A percentile compares a stretch with the other conserved stretches of the same genome.
phyloP scores from a whole-genome alignment of 2,329 filamentous ascomycete genomes.

The Coniochaeta hoffmannii region DNA sequence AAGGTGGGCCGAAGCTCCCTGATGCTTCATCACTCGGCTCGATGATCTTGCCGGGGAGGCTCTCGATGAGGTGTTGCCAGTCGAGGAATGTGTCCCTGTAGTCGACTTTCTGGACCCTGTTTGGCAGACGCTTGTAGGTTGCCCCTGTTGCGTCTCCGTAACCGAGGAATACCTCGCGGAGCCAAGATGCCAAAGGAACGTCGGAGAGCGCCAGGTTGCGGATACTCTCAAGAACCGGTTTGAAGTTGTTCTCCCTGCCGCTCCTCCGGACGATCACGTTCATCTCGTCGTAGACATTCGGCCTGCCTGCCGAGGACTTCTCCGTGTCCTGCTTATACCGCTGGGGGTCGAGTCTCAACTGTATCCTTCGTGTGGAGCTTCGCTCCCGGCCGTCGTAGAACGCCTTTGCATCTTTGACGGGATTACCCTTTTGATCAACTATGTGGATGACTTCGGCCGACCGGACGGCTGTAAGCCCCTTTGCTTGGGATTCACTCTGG shows the following conservation, averaged over 20 bases:
- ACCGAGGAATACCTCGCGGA: conserved; percentile 95
- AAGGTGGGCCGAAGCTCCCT: conserved; percentile 77
- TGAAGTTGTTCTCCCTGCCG: conserved; percentile 95
- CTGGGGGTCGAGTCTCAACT: conserved; percentile 72
- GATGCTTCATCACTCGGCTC: conserved; percentile 67
- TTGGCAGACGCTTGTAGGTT: conserved; percentile 74
- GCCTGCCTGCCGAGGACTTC: conserved; percentile 54
- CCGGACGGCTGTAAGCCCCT: conserved; percentile 65
- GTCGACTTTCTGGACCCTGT: conserved; percentile 71
- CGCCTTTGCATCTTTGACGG: conserved; percentile 55
- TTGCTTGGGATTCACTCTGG: conserved; percentile 46
- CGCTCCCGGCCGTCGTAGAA: conserved; percentile 57
- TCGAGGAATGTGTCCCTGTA: conserved; percentile 92
- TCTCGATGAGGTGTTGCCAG: conserved; percentile 90
- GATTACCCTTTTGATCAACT: conserved; percentile 74
- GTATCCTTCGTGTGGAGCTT: conserved; percentile 58
- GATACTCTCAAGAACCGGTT: conserved; percentile 85
- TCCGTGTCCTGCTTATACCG: conserved; percentile 74
- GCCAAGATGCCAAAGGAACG: conserved; percentile 79
- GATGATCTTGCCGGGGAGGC: conserved; percentile 78
- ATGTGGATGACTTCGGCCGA: conserved; percentile 82
- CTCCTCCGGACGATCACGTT: conserved; percentile 80
- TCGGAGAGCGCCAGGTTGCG: conserved; percentile 78
- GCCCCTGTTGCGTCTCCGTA: conserved; percentile 90
- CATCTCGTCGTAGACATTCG: conserved; percentile 73